Conservation (phyloP, 225 moss, liverwort and hornwort genomes). For the Straminergon stramineum region DNA sequence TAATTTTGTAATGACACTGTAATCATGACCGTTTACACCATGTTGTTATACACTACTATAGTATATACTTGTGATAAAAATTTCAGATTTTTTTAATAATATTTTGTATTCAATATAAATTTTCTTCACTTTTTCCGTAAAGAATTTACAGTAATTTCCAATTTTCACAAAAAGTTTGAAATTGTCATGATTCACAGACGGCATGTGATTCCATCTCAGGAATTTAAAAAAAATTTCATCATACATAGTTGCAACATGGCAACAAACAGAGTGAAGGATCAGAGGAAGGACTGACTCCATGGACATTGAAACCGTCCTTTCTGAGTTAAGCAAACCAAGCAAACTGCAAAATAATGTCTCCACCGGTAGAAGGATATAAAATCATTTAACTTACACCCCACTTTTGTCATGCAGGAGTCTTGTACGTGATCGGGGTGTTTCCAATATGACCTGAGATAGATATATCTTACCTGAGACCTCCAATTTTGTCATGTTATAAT, state of each 20-base stretch:
- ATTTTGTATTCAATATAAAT: no score
- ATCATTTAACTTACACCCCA: no score
- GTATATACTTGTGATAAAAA: no score
- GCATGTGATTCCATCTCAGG: neutral
- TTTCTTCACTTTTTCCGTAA: neutral
- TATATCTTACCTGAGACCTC: neutral
- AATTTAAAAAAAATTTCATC: neutral
- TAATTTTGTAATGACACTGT: accelerated
- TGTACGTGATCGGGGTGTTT: neutral
- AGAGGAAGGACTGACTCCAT: no score
- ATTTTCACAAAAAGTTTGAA: neutral
- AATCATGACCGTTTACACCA: neutral
- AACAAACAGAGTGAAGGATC: no score
- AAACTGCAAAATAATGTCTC: neutral
- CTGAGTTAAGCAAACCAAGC: neutral
- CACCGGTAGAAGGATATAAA: neutral
- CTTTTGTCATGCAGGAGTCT: neutral
- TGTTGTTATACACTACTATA: neutral
- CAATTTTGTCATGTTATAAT: neutral
- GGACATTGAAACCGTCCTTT: no score
- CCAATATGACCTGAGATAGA: neutral
- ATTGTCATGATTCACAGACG: neutral
- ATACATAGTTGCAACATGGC: neutral
- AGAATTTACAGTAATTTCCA: neutral
- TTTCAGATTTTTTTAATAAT: no score